Base-by-base conservation (phyloP, 2,329 filamentous ascomycete species). In the Ophiostoma novo-ulmi region DNA sequence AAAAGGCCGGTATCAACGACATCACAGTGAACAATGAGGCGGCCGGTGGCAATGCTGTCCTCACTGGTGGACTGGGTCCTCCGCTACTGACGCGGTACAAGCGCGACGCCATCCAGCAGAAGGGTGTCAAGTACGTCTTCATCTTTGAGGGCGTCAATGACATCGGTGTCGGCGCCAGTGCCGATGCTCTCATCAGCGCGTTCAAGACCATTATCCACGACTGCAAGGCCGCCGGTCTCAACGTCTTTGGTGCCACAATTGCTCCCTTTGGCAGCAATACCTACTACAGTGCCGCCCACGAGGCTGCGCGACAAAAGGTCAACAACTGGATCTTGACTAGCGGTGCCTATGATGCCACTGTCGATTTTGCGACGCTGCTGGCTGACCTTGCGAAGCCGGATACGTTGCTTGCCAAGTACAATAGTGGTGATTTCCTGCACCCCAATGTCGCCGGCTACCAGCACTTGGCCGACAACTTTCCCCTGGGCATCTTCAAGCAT, bases 171-270 rank as follows among this genome's bases (percentile, higher is more conserved):
- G 84, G 82, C 0, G 78, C 79, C 1, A 75, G 82, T 0, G 83
- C 84, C 31, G 82, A 83, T 69, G 75, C 78, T 2, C 78, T 91
- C 2, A 84, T 87, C 48, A 80, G 80, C n/a, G 86, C 86, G 0
- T 91, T 86, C 75, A 78, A 81, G 70, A 85, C 88, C 73, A 88
- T 91, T 41, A 81, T 83, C 2, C 79, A 80, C 1, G 82, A 87
- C 17, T 80, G 87, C 22, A 85, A 87, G 75, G 80, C 82, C 0
- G 81, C 82, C 2, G 84, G 84, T 0, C 82, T 89, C 36, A 82
- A 83, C 0, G 80, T 88, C 8, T 88, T 90, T 74, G 88, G 81
- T 0, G 88, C 86, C 0, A 91, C 89, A 0, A 89, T 91, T 72
- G 90, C 88, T 3, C 88, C 88, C 0, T 91, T 91, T 48, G 44